Evolutionary conservation across 139 green algal genomes (phyloP).

Genomic region (Raphidocelis subcapitata): DNA sequence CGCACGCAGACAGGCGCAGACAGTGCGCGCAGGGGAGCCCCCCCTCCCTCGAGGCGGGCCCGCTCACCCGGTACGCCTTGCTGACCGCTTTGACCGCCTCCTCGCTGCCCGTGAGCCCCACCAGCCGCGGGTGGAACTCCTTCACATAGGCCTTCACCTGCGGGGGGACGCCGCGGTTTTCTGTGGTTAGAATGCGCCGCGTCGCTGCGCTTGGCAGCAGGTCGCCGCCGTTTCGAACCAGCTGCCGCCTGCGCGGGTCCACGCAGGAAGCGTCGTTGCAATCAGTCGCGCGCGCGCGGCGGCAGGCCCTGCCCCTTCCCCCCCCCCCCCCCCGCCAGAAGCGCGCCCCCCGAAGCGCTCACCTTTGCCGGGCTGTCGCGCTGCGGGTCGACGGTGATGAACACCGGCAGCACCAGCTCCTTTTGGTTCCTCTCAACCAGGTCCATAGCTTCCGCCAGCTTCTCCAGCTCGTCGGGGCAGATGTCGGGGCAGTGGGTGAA

Average conservation of each 20-base stretch:
- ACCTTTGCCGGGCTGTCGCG: conserved; percentile 68
- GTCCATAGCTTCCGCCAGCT: conserved; percentile 79
- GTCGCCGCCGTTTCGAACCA: too few relatives aligned
- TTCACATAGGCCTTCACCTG: conserved; percentile 84
- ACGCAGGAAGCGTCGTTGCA: too few relatives aligned
- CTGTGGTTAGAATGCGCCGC: too few relatives aligned
- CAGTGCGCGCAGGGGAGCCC: too few relatives aligned
- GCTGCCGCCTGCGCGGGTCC: too few relatives aligned
- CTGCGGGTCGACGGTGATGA: conserved; percentile 96
- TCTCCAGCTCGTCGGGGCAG: conserved; percentile 98
- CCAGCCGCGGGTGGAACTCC: conserved; percentile 93
- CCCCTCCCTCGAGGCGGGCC: too few relatives aligned
- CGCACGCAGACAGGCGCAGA: too few relatives aligned
- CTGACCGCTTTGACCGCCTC: conserved; percentile 69
- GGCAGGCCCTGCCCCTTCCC: too few relatives aligned
- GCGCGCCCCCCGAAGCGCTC: conserved; percentile 13
- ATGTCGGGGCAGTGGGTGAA: conserved; percentile 99
- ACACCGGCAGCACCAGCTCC: conserved; percentile 76
- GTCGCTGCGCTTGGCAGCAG: too few relatives aligned
- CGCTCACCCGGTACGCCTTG: conserved; percentile 78
- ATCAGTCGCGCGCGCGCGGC: too few relatives aligned
- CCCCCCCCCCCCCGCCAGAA: too few relatives aligned
- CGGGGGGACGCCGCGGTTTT: too few relatives aligned
- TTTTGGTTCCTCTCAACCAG: conserved; percentile 44
- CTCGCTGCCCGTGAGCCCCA: conserved; percentile 89